Evolutionary conservation across 208 protist species (phyloP), one percentile per base, ranked within the genome.

Genomic region (Crithidia brevicula): DNA sequence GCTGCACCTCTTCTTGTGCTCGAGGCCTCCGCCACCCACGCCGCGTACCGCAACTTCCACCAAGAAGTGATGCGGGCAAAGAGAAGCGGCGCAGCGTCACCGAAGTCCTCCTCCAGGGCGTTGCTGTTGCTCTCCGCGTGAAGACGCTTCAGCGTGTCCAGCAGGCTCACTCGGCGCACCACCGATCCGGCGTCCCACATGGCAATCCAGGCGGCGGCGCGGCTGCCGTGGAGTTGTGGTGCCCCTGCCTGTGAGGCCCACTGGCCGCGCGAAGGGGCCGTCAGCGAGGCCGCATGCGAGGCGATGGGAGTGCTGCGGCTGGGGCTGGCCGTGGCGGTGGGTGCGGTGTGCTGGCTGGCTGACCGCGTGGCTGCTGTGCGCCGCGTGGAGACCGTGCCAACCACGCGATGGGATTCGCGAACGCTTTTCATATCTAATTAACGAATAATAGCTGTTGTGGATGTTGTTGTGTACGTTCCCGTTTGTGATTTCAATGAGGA

Each of bases 11-110:
- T 23, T 23, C 51, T 38, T 8, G 51, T 56, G 15, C 20, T 16
- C 22, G 27, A 31, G 8, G 34, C 20, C n/a, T 69, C 64, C 0
- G 45, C 33, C 27, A 42, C 30, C 56, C 79, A 68, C 20, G 57
- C 25, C 25, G 74, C 78, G 67, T 91, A 97, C 28, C 81, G 89
- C 43, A 97, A 67, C 42, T 82, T 81, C 60, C 94, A 80, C 86
- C 88, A 95, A 18, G 92, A 83, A 0, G 89, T 95, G 27, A 97
- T 60, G 9, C 89, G 86, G 2, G 88, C 88, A 38, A 97, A 89
- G 30, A 94, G 68, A 33, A 97, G 79, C 56, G 90, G 82, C 11
- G 88, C 83, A 9, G 82, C 84, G 60, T 88, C 79, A 30, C 92
- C 92, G 20, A 97, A 62, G 61, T 95, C 86, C 4, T 57, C 45